Evolutionary conservation across 192 early-diverging fungal species (phyloP).

Genomic region (Gorgonomyces haynaldii): DNA sequence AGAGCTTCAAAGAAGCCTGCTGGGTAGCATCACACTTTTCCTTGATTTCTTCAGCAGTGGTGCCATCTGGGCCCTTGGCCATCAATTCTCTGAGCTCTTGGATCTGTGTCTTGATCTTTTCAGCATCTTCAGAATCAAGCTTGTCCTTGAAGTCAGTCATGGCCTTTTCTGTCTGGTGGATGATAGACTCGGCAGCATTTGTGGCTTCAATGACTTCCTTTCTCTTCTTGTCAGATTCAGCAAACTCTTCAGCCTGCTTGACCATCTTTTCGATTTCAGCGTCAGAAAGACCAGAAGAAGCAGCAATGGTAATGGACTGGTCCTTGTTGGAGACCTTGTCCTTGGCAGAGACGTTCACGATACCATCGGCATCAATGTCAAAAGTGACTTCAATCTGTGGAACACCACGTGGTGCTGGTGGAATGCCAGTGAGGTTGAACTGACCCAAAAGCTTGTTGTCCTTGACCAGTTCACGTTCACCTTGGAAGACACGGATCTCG

Average conservation of each 20-base stretch:
- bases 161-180: slow-evolving; percentile 87
- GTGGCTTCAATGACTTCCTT: slow-evolving; percentile 89
- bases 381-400: slow-evolving; percentile 98
- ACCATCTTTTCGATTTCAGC: slow-evolving; percentile 98
- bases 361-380: slow-evolving; percentile 99
- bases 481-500: slow-evolving; percentile 96
- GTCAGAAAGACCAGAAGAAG: slow-evolving; percentile 83
- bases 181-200: slow-evolving; percentile 85
- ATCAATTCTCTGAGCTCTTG: slow-evolving; percentile 66
- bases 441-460: slow-evolving; percentile 98
- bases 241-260: slow-evolving; percentile 74
- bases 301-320: slow-evolving; percentile 92
- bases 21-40: slow-evolving; percentile 75
- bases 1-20: slow-evolving; percentile 84
- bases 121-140: slow-evolving; percentile 71
- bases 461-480: slow-evolving; percentile 90
- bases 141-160: slow-evolving; percentile 96
- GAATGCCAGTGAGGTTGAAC: slow-evolving; percentile 91
- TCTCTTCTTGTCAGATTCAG: slow-evolving; percentile 84
- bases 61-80: slow-evolving; percentile 55
- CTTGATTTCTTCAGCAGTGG: slow-evolving; percentile 80
- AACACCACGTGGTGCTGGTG: slow-evolving; percentile 92
- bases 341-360: slow-evolving; percentile 92
- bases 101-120: slow-evolving; percentile 79
- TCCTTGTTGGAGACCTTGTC: slow-evolving; percentile 95